Conservation (phyloP, 257 asterid genomes). For the Lantana camara region DNA sequence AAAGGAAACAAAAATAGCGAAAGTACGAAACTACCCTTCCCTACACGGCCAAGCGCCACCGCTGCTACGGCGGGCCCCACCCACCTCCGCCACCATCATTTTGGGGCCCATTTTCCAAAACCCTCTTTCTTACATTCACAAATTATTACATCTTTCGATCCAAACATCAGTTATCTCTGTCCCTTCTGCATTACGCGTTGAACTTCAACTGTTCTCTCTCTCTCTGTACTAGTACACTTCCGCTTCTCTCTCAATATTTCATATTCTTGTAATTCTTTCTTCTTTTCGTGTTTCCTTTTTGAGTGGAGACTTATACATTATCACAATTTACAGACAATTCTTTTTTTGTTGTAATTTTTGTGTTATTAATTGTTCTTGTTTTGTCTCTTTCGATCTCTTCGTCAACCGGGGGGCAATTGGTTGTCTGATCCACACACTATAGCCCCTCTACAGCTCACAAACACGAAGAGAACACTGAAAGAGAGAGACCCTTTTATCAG, state of each 20-base stretch:
- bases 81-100: conserved; percentile 24
- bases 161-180: conserved; percentile 31
- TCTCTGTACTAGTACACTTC: not conserved
- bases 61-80: conserved; percentile 34
- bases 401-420: conserved; percentile 41
- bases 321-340: not conserved
- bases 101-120: conserved; percentile 37
- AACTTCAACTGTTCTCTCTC: conserved; percentile 32
- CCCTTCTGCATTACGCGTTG: conserved; percentile 54
- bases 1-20: not conserved
- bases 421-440: conserved; percentile 43
- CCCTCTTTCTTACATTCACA: conserved; percentile 12
- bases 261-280: too few relatives aligned
- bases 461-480: conserved; percentile 15
- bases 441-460: conserved; percentile 31
- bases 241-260: not conserved
- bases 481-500: conserved; percentile 41
- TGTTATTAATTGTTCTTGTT: not conserved
- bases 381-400: conserved; percentile 50
- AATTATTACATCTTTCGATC: conserved; percentile 13
- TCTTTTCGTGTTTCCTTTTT: too few relatives aligned
- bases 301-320: not conserved
- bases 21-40: conserved; percentile 33
- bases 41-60: conserved; percentile 41
- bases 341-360: not conserved